Conservation (phyloP, 2,329 filamentous ascomycete genomes). For the Penicillium polonicum region DNA sequence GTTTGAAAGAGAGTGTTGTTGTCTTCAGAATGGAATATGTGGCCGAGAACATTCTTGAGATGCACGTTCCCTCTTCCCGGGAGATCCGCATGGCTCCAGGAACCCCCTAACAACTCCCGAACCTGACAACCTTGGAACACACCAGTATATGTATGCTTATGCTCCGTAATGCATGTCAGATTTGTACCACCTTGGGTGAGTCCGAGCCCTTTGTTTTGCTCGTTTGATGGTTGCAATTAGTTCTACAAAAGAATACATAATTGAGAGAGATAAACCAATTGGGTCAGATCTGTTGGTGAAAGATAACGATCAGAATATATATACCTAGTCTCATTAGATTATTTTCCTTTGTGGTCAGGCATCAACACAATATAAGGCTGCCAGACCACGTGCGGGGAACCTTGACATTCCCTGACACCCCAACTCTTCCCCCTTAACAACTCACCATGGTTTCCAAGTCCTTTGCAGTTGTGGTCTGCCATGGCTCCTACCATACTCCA, state of each 20-base stretch:
- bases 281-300: background rate
- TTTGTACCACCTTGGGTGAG: background rate
- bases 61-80: background rate
- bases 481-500: constrained; percentile 31
- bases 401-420: background rate
- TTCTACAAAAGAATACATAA: background rate
- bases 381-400: constrained; percentile 1
- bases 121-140: background rate
- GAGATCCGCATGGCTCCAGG: background rate
- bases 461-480: constrained; percentile 2
- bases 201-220: background rate
- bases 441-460: background rate
- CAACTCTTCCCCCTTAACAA: background rate
- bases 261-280: background rate
- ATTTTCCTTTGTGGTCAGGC: background rate
- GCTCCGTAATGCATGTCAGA: constrained; percentile 5
- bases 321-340: too few species aligned
- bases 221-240: background rate
- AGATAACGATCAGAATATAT: background rate
- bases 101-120: background rate
- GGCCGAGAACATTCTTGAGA: background rate
- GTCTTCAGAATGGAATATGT: background rate
- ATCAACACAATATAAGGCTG: background rate
- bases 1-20: background rate
- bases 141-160: background rate